Evolutionary conservation across 106 monocot species (phyloP).

Genomic region (Amphibolis antarctica): DNA sequence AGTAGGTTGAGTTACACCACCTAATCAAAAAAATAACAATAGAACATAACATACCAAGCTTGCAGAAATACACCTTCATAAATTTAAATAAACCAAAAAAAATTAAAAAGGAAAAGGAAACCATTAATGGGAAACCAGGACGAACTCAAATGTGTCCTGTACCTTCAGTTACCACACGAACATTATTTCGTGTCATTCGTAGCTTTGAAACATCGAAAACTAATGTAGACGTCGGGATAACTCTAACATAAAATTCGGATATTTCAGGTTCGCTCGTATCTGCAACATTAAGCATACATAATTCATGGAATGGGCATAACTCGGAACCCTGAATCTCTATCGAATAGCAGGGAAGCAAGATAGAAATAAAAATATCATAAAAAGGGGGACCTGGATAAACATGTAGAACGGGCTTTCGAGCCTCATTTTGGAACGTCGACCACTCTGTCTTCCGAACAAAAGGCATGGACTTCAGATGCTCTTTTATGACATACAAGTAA

Average conservation of each 20-base stretch:
- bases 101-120: neutral
- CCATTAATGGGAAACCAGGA: neutral
- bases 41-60: neutral
- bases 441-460: conserved; percentile 44
- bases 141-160: neutral
- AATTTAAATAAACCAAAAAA: neutral
- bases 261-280: conserved; percentile 37
- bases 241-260: conserved; percentile 48
- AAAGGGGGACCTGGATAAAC: conserved; percentile 47
- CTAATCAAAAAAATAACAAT: conserved; percentile 17
- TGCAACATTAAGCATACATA: conserved; percentile 4
- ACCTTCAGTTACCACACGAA: conserved; percentile 58
- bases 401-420: conserved; percentile 68
- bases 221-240: conserved; percentile 64
- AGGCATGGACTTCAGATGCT: conserved; percentile 32
- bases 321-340: neutral
- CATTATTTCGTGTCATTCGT: conserved; percentile 59
- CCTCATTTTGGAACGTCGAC: conserved; percentile 71
- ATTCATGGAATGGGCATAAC: neutral
- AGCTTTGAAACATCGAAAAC: conserved; percentile 56
- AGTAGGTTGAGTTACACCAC: conserved; percentile 37
- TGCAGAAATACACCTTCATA: neutral
- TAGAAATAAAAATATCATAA: neutral
- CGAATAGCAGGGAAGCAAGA: neutral
- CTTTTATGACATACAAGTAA: conserved; percentile 66